These are phyloP conservation scores for Yueomyces sinensis DNA, from an alignment of 805 yeast species.

Conservation along the genomic window DNA sequence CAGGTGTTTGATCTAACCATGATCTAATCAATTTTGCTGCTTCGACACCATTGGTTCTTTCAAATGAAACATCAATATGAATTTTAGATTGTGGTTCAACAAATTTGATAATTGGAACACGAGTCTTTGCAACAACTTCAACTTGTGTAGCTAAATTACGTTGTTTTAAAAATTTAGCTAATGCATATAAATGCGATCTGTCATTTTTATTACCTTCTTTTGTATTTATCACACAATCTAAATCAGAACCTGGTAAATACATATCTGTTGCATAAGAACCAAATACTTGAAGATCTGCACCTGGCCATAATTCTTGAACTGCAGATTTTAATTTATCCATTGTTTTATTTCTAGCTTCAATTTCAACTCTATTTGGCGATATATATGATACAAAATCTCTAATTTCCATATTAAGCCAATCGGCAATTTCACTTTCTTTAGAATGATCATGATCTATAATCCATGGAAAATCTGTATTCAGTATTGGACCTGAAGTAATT, in stretches of 20 bases:
- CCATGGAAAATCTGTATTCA: conserved; percentile 48
- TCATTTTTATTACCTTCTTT: conserved; percentile 42
- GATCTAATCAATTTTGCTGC: conserved; percentile 67
- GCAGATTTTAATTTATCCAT: conserved; percentile 47
- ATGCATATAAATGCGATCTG: conserved; percentile 52
- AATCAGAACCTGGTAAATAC: conserved; percentile 92
- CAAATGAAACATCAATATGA: conserved; percentile 84
- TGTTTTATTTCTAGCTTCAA: conserved; percentile 48
- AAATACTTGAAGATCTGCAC: conserved; percentile 70
- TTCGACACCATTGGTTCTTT: conserved; percentile 64
- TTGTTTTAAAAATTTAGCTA: conserved; percentile 56
- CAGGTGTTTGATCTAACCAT: conserved; percentile 67
- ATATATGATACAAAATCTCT: conserved; percentile 73
- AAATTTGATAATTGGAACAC: conserved; percentile 90
- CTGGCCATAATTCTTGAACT: conserved; percentile 54
- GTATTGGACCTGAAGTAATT: background rate
- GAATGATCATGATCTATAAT: conserved; percentile 65
- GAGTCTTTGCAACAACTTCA: conserved; percentile 79
- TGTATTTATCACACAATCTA: conserved; percentile 80
- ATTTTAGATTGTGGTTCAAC: conserved; percentile 58
- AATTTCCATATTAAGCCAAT: conserved; percentile 80
- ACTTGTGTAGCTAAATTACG: conserved; percentile 52
- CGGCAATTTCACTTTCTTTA: conserved; percentile 61
- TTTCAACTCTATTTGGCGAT: conserved; percentile 71
- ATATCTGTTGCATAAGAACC: conserved; percentile 92